A percentile compares a stretch with the other conserved stretches of the same genome.
These are phyloP conservation scores for Cystobasidium slooffiae DNA, from an alignment of 1,284 basidiomycete species.

Conservation along the genomic window DNA sequence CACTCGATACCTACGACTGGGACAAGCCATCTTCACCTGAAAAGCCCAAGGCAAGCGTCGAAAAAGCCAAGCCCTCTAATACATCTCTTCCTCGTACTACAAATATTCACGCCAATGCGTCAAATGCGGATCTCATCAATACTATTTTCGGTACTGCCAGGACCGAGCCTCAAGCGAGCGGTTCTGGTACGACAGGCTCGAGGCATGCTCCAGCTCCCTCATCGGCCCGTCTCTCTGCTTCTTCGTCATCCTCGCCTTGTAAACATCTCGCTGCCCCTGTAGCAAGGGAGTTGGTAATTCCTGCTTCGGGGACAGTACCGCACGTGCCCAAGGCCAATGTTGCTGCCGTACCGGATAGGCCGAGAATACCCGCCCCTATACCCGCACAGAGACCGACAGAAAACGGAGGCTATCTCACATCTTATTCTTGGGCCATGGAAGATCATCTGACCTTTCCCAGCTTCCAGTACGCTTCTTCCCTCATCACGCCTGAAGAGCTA, in stretches of 20 bases:
- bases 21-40: slow-evolving; percentile 6
- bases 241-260: too few species aligned
- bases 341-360: too few species aligned
- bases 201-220: not conserved
- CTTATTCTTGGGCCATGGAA: slow-evolving; percentile 2
- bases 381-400: not conserved
- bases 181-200: too few species aligned
- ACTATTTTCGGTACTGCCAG: not conserved
- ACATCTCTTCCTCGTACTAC: not conserved
- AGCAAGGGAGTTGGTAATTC: too few species aligned
- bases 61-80: not conserved
- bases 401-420: not conserved
- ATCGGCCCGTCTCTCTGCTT: too few species aligned
- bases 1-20: slow-evolving; percentile 5
- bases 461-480: slow-evolving; percentile 11
- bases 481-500: not conserved
- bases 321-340: too few species aligned
- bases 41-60: not conserved
- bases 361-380: not conserved
- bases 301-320: too few species aligned
- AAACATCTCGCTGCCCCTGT: too few species aligned
- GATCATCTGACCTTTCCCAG: slow-evolving; percentile 25
- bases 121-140: not conserved
- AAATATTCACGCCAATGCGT: not conserved
- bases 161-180: not conserved